Conservation (phyloP, 1,284 basidiomycete species). For the Peniophora sp. region DNA sequence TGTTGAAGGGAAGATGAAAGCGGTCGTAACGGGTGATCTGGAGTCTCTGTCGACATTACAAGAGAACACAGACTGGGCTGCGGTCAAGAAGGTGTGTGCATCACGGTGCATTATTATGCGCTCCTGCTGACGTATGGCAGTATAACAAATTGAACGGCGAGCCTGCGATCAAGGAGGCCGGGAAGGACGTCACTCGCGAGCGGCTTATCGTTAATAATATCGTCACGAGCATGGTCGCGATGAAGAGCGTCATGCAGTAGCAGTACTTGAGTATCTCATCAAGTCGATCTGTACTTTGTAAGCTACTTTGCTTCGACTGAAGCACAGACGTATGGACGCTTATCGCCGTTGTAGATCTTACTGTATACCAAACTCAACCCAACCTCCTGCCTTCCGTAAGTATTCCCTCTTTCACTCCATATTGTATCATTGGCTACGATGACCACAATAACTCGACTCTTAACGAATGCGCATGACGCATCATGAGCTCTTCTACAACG, state of each 20-base stretch:
- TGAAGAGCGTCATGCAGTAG: conserved; percentile 55
- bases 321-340: too few relatives aligned
- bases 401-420: too few relatives aligned
- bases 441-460: too few relatives aligned
- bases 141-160: conserved; percentile 70
- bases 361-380: too few relatives aligned
- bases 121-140: conserved; percentile 27
- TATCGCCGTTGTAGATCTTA: too few relatives aligned
- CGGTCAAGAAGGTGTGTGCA: conserved; percentile 59
- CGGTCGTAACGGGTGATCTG: conserved; percentile 49
- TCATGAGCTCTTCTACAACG: too few relatives aligned
- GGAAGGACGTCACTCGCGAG: conserved; percentile 30
- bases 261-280: too few relatives aligned
- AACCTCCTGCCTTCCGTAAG: too few relatives aligned
- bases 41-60: conserved; percentile 38
- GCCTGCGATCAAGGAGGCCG: conserved; percentile 29
- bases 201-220: conserved; percentile 51
- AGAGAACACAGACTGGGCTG: conserved; percentile 59
- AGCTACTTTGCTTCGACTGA: too few relatives aligned
- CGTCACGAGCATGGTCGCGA: conserved; percentile 69
- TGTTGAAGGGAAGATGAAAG: conserved; percentile 43
- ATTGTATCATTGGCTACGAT: too few relatives aligned
- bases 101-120: neutral
- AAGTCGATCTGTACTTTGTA: too few relatives aligned
- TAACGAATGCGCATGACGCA: too few relatives aligned